A percentile compares a stretch with the other conserved stretches of the same genome.
Evolutionary conservation across 805 yeast genomes (phyloP).

Genomic region (Metschnikowia chrysomelidarum): DNA sequence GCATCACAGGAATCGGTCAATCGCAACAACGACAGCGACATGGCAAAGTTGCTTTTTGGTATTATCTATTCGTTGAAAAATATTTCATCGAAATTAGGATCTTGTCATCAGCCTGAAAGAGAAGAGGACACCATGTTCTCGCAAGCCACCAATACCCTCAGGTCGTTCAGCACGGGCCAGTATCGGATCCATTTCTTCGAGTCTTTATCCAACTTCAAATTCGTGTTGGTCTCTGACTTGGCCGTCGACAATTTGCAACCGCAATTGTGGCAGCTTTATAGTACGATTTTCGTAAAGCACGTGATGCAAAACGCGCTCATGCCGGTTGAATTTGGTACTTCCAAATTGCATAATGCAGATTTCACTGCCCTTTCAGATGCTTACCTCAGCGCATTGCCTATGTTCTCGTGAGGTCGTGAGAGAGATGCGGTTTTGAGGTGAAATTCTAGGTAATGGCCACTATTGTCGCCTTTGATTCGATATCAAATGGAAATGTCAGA

Average conservation of each 20-base stretch:
- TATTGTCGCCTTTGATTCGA: too few species aligned
- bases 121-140: slow-evolving; percentile 6
- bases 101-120: slow-evolving; percentile 5
- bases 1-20: slow-evolving; percentile 32
- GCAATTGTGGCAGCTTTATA: slow-evolving; percentile 58
- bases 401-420: slow-evolving; percentile 17
- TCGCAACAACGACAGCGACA: slow-evolving; percentile 59
- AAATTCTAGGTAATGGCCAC: too few species aligned
- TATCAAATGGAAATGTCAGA: too few species aligned
- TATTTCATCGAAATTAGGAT: slow-evolving; percentile 54
- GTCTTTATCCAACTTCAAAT: slow-evolving; percentile 74
- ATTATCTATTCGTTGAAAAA: slow-evolving; percentile 75
- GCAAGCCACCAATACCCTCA: slow-evolving; percentile 33
- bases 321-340: slow-evolving; percentile 59
- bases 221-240: slow-evolving; percentile 72
- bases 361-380: slow-evolving; percentile 57
- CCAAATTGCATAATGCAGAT: slow-evolving; percentile 52
- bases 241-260: slow-evolving; percentile 52
- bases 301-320: slow-evolving; percentile 56
- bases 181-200: slow-evolving; percentile 80
- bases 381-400: slow-evolving; percentile 34
- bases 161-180: slow-evolving; percentile 65
- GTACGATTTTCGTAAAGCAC: slow-evolving; percentile 53
- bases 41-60: slow-evolving; percentile 83
- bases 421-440: not conserved